Percentiles rank a stretch among this genome's conserved stretches.
Evolutionary conservation across 805 yeast species (phyloP).

Genomic region (Schizosaccharomyces lindneri): DNA sequence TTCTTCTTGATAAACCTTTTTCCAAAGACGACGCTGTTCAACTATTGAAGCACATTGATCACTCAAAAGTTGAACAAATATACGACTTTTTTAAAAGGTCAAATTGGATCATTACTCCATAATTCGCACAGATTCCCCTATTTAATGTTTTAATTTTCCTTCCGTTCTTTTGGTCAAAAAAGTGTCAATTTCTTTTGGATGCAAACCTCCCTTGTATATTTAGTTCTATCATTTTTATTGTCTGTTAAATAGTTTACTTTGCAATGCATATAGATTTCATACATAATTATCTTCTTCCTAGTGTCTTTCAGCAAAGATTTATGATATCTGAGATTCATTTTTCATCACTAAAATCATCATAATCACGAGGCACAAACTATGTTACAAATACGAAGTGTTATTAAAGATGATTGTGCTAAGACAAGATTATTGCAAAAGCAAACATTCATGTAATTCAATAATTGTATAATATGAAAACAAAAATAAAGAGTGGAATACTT

Average conservation of each 20-base stretch:
- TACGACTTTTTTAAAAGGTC: constrained; percentile 58
- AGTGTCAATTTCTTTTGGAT: too few relatives aligned
- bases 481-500: not conserved
- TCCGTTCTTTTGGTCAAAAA: too few relatives aligned
- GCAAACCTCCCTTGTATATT: too few relatives aligned
- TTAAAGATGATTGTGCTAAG: not conserved
- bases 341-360: not conserved
- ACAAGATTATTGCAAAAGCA: not conserved
- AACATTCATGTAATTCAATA: not conserved
- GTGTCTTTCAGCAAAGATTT: too few relatives aligned
- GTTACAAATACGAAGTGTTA: not conserved
- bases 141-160: too few relatives aligned
- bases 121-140: not conserved
- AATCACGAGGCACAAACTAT: too few relatives aligned
- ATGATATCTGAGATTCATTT: not conserved
- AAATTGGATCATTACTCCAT: not conserved
- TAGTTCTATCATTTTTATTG: too few relatives aligned
- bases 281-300: too few relatives aligned
- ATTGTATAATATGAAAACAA: not conserved
- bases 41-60: not conserved
- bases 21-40: not conserved
- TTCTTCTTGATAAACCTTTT: constrained; percentile 10
- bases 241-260: too few relatives aligned
- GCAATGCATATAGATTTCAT: too few relatives aligned
- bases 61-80: constrained; percentile 47